phyloP scores from a whole-genome alignment of 352 stramenopile species.

The Globisporangium nunn region DNA sequence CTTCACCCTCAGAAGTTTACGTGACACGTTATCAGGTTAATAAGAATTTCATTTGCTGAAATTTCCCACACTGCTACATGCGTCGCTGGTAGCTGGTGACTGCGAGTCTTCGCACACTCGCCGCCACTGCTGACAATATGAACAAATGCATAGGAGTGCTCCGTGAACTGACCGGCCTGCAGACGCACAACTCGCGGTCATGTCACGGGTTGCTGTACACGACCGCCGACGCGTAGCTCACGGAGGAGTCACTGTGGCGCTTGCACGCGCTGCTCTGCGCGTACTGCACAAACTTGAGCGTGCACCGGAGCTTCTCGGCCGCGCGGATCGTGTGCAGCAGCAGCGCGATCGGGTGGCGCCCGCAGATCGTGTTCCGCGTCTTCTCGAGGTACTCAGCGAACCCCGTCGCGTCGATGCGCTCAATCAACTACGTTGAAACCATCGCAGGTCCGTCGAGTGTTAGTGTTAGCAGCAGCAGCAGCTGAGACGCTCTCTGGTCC shows the following conservation, averaged over 20 bases:
- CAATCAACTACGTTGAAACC: conserved; percentile 62
- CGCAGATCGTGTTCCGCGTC: conserved; percentile 97
- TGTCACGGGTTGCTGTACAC: conserved; percentile 46
- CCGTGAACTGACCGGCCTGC: too few species aligned
- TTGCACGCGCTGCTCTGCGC: conserved; percentile 87
- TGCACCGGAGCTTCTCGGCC: conserved; percentile 50
- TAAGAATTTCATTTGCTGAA: too few species aligned
- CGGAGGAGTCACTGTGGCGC: conserved; percentile 84
- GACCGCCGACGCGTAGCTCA: conserved; percentile 94
- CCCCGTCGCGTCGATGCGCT: conserved; percentile 83
- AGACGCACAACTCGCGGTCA: too few species aligned
- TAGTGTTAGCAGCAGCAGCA: background rate
- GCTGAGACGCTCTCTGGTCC: too few species aligned
- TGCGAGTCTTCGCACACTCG: too few species aligned
- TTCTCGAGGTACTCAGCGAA: conserved; percentile 94
- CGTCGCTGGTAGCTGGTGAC: too few species aligned
- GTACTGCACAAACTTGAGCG: conserved; percentile 92
- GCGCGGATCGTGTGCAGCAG: conserved; percentile 56
- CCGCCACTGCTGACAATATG: too few species aligned
- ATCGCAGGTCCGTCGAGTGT: background rate
- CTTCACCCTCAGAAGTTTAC: too few species aligned
- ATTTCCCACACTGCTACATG: too few species aligned
- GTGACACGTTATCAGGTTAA: too few species aligned
- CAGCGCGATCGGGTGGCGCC: conserved; percentile 91
- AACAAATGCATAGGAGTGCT: too few species aligned